phyloP scores from a whole-genome alignment of 2,329 filamentous ascomycete genomes.

The Phaeomoniella chlamydospora region DNA sequence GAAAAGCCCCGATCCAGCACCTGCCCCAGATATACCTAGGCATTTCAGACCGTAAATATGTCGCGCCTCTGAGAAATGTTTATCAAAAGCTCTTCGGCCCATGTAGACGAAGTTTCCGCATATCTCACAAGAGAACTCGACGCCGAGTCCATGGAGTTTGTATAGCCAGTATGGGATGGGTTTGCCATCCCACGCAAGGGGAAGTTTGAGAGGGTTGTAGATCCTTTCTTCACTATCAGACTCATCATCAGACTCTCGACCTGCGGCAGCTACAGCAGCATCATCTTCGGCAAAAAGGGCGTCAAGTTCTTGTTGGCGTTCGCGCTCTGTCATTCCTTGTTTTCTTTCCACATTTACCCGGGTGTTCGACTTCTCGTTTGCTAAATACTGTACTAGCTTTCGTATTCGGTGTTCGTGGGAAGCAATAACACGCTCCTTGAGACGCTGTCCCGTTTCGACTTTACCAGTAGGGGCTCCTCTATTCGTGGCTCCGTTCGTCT shows the following conservation, averaged over 20 bases:
- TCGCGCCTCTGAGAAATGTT: slow-evolving; percentile 89
- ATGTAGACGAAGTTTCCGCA: slow-evolving; percentile 99
- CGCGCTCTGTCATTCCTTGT: slow-evolving; percentile 93
- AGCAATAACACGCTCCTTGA: slow-evolving; percentile 84
- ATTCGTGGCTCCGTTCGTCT: slow-evolving; percentile 11
- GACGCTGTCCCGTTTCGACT: slow-evolving; percentile 18
- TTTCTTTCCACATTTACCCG: slow-evolving; percentile 90
- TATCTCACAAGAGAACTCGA: slow-evolving; percentile 90
- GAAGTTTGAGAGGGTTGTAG: slow-evolving; percentile 93
- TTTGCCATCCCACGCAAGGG: slow-evolving; percentile 95
- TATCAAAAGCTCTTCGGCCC: slow-evolving; percentile 89
- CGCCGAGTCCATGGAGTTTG: slow-evolving; percentile 85
- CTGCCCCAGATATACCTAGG: slow-evolving; percentile 57
- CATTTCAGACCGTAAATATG: slow-evolving; percentile 92
- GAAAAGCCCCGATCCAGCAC: slow-evolving; percentile 43
- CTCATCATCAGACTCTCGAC: slow-evolving; percentile 51
- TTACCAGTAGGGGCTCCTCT: slow-evolving; percentile 2
- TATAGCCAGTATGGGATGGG: slow-evolving; percentile 99
- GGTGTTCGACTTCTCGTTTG: slow-evolving; percentile 76
- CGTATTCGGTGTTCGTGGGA: slow-evolving; percentile 76
- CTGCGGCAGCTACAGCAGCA: slow-evolving; percentile 19
- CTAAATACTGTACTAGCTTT: slow-evolving; percentile 67
- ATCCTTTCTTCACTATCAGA: slow-evolving; percentile 74
- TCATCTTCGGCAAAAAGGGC: slow-evolving; percentile 57
- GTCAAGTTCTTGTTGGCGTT: slow-evolving; percentile 85